Evolutionary conservation across 352 stramenopile genomes (phyloP), one percentile per base, ranked within the genome.

Genomic region (Thalassiosira hispida): DNA sequence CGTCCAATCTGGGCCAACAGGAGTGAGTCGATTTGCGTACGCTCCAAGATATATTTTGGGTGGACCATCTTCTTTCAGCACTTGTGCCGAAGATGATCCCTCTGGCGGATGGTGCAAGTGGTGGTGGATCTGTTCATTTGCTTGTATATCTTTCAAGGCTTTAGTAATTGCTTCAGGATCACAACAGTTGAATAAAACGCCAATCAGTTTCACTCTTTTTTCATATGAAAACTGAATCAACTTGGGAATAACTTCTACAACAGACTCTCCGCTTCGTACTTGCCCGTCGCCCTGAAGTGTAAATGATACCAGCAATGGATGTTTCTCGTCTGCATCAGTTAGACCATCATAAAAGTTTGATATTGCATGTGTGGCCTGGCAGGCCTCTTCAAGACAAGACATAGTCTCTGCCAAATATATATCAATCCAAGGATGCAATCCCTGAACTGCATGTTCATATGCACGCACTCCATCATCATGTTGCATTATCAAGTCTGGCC

Each of bases 101-200:
- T 18, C 1, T 40, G 67, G 46, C 62, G 73, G 59, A 35, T 81
- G 55, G 31, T 62, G 33, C 11, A 84, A 40, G 25, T 77, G 51
- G n/a, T 56, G 27, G 65, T 79, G 66, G 18, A 91, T 69, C 5
- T 78, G 22, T 20, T 56, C 16, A 65, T 92, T 63, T 4, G 49
- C 46, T 35, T 79, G 42, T 51, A 97, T 84, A 22, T 88, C 73
- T 55, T 65, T n/a, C 1, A 97, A 77, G 16, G 93, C 94, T 71
- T 87, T 91, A 16, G 88, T 94, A 38, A 97, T 95, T 7, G 92
- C 81, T 76, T 97, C 94, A 0, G 94, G 94, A 61, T 95, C 89
- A 38, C 84, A 93, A 55, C 94, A 98, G 80, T 97, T 98, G 73
- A 98, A 97, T 1, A 97, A 76, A 69, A 98, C 84, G 14, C 73